Conservation (phyloP, 805 yeast species). For the Schwanniomyces yamadae region DNA sequence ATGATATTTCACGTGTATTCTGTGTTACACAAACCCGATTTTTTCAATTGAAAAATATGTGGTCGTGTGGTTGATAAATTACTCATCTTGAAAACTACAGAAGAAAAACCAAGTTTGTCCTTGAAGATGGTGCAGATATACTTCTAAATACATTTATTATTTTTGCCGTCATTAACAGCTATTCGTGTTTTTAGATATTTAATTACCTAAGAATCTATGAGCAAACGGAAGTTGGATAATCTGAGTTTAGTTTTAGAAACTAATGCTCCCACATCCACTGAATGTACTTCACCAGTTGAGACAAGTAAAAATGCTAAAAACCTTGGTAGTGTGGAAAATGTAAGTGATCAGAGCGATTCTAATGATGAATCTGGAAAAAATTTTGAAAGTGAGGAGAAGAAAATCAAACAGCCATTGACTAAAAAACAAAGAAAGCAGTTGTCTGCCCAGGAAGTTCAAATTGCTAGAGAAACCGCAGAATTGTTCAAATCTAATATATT, state of each 20-base stretch:
- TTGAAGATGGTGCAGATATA: no score
- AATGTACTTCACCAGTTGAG: background rate
- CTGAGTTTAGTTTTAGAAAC: no score
- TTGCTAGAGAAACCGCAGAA: slow-evolving; percentile 92
- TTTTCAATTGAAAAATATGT: background rate
- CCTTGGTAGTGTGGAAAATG: slow-evolving; percentile 1
- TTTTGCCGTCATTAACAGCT: background rate
- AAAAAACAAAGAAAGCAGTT: slow-evolving; percentile 41
- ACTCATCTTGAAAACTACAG: slow-evolving; percentile 2
- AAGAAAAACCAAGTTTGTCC: slow-evolving; percentile 1
- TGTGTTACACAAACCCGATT: background rate
- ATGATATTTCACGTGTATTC: background rate
- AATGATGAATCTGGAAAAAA: slow-evolving; percentile 16
- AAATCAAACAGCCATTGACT: slow-evolving; percentile 17
- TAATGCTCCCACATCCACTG: no score
- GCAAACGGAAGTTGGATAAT: slow-evolving; percentile 23
- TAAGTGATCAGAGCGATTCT: slow-evolving; percentile 26
- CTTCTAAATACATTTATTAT: no score
- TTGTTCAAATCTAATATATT: slow-evolving; percentile 92
- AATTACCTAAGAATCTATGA: slow-evolving; percentile 15
- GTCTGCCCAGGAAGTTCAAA: slow-evolving; percentile 80
- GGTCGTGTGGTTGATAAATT: slow-evolving; percentile 1
- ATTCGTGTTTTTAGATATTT: background rate
- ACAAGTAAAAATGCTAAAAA: background rate
- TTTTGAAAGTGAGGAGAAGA: slow-evolving; percentile 14